A percentile compares a stretch with the other conserved stretches of the same genome.
These are phyloP conservation scores for Flammula alnicola DNA, from an alignment of 1,284 basidiomycete genomes.

Conservation along the genomic window DNA sequence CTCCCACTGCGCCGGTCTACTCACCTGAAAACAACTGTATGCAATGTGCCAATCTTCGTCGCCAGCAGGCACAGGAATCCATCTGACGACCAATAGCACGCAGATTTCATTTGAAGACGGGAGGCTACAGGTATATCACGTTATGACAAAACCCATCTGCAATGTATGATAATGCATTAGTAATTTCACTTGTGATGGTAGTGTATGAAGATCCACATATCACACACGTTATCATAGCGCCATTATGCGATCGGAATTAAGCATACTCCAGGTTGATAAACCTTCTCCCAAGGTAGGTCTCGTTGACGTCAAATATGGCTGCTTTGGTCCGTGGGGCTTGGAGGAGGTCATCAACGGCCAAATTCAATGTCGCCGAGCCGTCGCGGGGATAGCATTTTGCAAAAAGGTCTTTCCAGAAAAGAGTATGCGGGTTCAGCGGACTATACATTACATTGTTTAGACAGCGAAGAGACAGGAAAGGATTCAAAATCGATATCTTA, in stretches of 20 bases:
- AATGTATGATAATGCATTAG: slow-evolving; percentile 1
- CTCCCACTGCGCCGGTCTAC: too few species aligned
- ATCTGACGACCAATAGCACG: too few species aligned
- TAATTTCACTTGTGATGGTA: slow-evolving; percentile 3
- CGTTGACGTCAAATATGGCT: slow-evolving; percentile 27
- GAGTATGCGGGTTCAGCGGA: slow-evolving; percentile 20
- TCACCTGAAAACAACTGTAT: too few species aligned
- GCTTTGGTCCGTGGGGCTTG: slow-evolving; percentile 24
- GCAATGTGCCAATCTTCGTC: too few species aligned
- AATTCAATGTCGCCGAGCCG: slow-evolving; percentile 11
- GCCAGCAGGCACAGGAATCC: too few species aligned
- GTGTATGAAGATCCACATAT: background rate
- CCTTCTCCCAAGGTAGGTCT: slow-evolving; percentile 24
- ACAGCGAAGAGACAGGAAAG: background rate
- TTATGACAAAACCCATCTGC: slow-evolving; percentile 3
- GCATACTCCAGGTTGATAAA: slow-evolving; percentile 23
- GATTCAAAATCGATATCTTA: slow-evolving; percentile 7
- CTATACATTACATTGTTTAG: slow-evolving; percentile 8
- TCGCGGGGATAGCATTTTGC: slow-evolving; percentile 16
- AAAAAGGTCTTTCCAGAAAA: slow-evolving; percentile 28
- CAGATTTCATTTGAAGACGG: too few species aligned
- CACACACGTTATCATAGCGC: slow-evolving; percentile 8
- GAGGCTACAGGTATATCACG: too few species aligned
- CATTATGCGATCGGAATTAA: slow-evolving; percentile 3
- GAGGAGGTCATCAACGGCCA: slow-evolving; percentile 24